Conservation (phyloP, 192 early-diverging fungal genomes). For the Umbelopsis vinacea region DNA sequence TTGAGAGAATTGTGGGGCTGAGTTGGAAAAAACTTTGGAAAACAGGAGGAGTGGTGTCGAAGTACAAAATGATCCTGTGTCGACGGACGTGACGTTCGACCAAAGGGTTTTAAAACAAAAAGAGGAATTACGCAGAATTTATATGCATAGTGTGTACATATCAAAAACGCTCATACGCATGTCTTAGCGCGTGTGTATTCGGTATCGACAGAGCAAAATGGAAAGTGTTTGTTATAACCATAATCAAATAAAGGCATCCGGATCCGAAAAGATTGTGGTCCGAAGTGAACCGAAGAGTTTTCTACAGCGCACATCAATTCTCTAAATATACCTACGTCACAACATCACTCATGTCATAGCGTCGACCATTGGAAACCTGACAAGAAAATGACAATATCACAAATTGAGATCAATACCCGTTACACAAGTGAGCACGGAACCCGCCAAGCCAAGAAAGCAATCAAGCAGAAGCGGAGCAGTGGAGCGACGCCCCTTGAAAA, state of each 20-base stretch:
- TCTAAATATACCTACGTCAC: background rate
- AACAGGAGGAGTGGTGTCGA: background rate
- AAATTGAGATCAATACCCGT: too few relatives aligned
- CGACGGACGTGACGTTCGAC: background rate
- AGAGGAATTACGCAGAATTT: background rate
- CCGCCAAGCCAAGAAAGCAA: background rate
- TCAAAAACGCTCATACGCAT: background rate
- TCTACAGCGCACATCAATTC: too few relatives aligned
- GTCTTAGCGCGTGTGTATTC: background rate
- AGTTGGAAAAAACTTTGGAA: background rate
- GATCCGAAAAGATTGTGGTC: background rate
- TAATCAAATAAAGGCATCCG: slow-evolving; percentile 2
- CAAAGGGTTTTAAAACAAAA: too few relatives aligned
- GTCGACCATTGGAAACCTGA: too few relatives aligned
- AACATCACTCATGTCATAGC: background rate
- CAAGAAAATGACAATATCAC: background rate
- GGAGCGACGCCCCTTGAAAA: background rate
- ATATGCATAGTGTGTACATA: background rate
- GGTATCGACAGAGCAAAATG: background rate
- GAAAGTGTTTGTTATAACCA: background rate
- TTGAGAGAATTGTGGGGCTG: background rate
- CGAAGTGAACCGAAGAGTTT: too few relatives aligned
- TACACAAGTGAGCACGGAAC: slow-evolving; percentile 2
- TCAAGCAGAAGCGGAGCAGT: too few relatives aligned
- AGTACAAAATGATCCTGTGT: background rate